Conservation (phyloP, 1,284 basidiomycete genomes). For the Papiliotrema laurentii region DNA sequence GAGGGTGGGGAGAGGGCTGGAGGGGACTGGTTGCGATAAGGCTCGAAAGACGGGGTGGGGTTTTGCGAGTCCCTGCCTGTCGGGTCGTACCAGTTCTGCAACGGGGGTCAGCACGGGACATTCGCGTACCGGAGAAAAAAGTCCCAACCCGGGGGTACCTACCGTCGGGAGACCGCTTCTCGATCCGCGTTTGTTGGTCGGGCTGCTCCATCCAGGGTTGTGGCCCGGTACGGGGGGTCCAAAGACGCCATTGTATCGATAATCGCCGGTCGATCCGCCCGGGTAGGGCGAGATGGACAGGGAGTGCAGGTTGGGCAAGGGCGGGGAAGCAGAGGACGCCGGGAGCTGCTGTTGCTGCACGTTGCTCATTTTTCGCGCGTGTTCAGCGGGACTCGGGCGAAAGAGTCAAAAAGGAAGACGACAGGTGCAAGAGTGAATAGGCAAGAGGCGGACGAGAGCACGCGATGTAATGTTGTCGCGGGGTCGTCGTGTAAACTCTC, state of each 20-base stretch:
- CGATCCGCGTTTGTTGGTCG: constrained; percentile 31
- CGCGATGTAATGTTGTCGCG: no score
- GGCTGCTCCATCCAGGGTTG: constrained; percentile 23
- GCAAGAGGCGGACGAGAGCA: no score
- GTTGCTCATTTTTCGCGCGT: background rate
- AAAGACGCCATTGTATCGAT: constrained; percentile 44
- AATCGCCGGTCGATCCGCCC: constrained; percentile 15
- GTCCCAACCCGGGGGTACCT: constrained; percentile 9
- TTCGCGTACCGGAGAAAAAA: no score
- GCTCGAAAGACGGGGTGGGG: constrained; percentile 25
- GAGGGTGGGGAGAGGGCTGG: constrained; percentile 41
- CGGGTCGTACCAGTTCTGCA: constrained; percentile 42
- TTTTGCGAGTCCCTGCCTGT: constrained; percentile 19
- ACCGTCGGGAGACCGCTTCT: constrained; percentile 40
- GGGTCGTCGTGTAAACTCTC: no score
- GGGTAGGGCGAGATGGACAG: constrained; percentile 35
- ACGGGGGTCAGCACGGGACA: background rate
- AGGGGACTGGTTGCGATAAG: constrained; percentile 33
- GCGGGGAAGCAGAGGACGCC: constrained; percentile 28
- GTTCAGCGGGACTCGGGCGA: no score
- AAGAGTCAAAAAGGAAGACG: no score
- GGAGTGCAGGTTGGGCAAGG: constrained; percentile 38
- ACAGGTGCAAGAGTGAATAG: no score
- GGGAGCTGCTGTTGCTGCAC: constrained; percentile 4
- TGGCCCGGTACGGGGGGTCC: constrained; percentile 29